Evolutionary conservation across 345 rosid species (phyloP), one percentile per base, ranked within the genome.

Genomic region (Microcos paniculata): DNA sequence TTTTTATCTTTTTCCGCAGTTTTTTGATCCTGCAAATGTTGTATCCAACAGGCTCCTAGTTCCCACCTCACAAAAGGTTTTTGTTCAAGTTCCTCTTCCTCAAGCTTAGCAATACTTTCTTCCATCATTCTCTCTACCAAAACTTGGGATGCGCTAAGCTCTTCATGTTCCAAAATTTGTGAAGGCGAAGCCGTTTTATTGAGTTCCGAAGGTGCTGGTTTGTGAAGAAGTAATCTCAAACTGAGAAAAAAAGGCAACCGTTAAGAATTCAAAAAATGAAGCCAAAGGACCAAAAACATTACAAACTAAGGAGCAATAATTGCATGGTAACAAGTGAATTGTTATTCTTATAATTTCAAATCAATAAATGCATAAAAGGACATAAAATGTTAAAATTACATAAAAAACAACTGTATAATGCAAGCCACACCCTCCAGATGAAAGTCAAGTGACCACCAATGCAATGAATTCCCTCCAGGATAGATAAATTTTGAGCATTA

Each of bases 31-130:
- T 92, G 99, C 81, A 96, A 85, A 87, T 93, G 97, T 52, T 92
- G 99, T 82, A 96, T 85, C 99, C 99, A 96, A 81, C 99, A 93
- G 79, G 99, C 97, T 78, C 99, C 98, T 69, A 96, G 97, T 79
- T 96, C 99, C 99, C 99, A 96, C 86, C 99, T 88, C 80, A 96
- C 85, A 77, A 86, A 87, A 75, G 84, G 83, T 58, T 88, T 87
- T 78, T 70, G 76, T 72, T 84, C 83, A 30, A 76, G 75, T 68
- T 87, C 85, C 82, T 87, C 91, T 74, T 84, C 86, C 79, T 91
- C 97, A 82, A 96, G 98, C 86, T 89, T 90, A 72, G 79, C 75
- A 58, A 96, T 84, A 85, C 98, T 96, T 80, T 90, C 90, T 81
- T 90, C 91, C 82, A 96, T 72, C 83, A 96, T 74, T 83, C 81